A percentile compares a stretch with the other conserved stretches of the same genome.
These are phyloP conservation scores for Epichloe sp. DNA, from an alignment of 2,329 filamentous ascomycete species.

Conservation along the genomic window DNA sequence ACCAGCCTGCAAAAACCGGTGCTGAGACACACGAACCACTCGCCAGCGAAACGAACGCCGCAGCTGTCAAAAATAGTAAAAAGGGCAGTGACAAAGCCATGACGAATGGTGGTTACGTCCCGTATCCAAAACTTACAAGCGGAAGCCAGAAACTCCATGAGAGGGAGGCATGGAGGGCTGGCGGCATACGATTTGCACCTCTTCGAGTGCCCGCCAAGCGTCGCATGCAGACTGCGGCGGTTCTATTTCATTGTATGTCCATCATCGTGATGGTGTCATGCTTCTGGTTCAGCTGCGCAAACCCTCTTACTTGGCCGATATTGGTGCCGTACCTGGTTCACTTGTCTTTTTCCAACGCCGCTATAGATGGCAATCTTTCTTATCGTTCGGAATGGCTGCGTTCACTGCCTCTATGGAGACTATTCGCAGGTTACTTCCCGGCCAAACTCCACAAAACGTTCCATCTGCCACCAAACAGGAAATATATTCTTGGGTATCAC, in stretches of 20 bases:
- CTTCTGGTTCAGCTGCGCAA: slow-evolving; percentile 86
- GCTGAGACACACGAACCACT: background rate
- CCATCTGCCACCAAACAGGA: slow-evolving; percentile 64
- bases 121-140: slow-evolving; percentile 17
- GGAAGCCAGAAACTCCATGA: slow-evolving; percentile 12
- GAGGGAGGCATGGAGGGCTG: slow-evolving; percentile 22
- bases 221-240: slow-evolving; percentile 65
- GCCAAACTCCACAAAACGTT: slow-evolving; percentile 76
- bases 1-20: background rate
- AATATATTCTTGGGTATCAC: slow-evolving; percentile 96
- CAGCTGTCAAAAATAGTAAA: background rate
- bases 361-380: slow-evolving; percentile 60
- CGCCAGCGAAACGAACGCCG: background rate
- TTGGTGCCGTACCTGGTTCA: slow-evolving; percentile 68
- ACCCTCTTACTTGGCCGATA: slow-evolving; percentile 82
- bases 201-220: slow-evolving; percentile 58
- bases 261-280: slow-evolving; percentile 58
- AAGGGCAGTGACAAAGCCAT: background rate
- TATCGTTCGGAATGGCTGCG: slow-evolving; percentile 66
- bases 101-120: slow-evolving; percentile 6
- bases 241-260: slow-evolving; percentile 59
- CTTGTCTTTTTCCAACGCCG: slow-evolving; percentile 61
- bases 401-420: slow-evolving; percentile 63
- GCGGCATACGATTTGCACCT: slow-evolving; percentile 71
- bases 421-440: slow-evolving; percentile 89